Percentiles rank a stretch among this genome's conserved stretches.
Evolutionary conservation across 2,329 filamentous ascomycete genomes (phyloP).

Genomic region (Venturia carpophila): DNA sequence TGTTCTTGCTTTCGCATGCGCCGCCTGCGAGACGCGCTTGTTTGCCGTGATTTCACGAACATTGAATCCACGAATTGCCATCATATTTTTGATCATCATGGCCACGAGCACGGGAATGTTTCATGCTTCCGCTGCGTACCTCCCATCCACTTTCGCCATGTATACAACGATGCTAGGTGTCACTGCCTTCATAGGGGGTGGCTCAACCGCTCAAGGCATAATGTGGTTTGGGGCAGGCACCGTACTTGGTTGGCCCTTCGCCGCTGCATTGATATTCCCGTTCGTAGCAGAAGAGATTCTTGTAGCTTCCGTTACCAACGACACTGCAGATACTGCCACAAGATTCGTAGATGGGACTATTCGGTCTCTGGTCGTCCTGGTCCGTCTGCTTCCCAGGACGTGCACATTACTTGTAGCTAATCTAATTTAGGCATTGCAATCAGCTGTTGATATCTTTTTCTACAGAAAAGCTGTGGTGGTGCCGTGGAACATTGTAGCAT

Average conservation of each 20-base stretch:
- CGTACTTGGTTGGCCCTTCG: constrained; percentile 90
- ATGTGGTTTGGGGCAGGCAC: constrained; percentile 85
- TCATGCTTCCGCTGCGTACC: constrained; percentile 75
- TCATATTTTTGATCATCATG: constrained; percentile 73
- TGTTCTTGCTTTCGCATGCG: constrained; percentile 65
- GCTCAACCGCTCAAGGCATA: constrained; percentile 75
- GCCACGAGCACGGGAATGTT: constrained; percentile 86
- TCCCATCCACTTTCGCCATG: constrained; percentile 97
- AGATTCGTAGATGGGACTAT: constrained; percentile 61
- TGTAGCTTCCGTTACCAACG: constrained; percentile 44
- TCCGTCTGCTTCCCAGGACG: constrained; percentile 37
- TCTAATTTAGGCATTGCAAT: constrained; percentile 50
- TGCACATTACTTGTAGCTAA: background rate
- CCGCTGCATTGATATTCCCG: constrained; percentile 70
- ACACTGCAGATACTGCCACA: constrained; percentile 51
- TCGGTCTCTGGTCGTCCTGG: constrained; percentile 59
- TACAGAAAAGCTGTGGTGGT: constrained; percentile 73
- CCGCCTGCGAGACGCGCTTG: constrained; percentile 72
- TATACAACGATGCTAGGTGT: constrained; percentile 82
- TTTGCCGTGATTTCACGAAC: constrained; percentile 69
- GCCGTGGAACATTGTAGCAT: constrained; percentile 86
- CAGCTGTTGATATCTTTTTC: constrained; percentile 70
- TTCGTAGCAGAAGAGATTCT: constrained; percentile 72
- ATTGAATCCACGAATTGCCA: constrained; percentile 72
- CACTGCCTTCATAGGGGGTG: constrained; percentile 75